phyloP scores from a whole-genome alignment of 139 green algal species.

The Micractinium conductrix region DNA sequence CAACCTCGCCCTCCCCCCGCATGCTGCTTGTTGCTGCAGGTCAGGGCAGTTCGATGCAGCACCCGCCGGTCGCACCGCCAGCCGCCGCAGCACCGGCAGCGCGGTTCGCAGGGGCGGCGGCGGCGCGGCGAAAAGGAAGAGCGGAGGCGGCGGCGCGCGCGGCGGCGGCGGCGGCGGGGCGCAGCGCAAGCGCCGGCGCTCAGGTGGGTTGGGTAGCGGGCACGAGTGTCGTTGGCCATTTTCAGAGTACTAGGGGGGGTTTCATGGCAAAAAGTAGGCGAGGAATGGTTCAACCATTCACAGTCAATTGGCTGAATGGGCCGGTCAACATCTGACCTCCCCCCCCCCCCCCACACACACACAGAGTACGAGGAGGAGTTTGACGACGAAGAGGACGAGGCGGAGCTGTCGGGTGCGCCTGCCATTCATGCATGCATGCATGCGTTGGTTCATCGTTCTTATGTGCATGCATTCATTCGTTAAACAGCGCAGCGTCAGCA shows the following conservation, averaged over 20 bases:
- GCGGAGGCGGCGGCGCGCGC: background rate
- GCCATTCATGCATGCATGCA: background rate
- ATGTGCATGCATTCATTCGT: background rate
- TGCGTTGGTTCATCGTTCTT: background rate
- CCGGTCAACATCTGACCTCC: too few relatives aligned
- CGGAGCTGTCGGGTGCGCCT: slow-evolving; percentile 16
- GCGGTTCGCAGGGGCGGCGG: background rate
- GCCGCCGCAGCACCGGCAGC: slow-evolving; percentile 4
- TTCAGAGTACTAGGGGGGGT: slow-evolving; percentile 29
- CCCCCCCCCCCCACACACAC: too few relatives aligned
- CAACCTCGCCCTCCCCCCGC: too few relatives aligned
- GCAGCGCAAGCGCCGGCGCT: slow-evolving; percentile 27
- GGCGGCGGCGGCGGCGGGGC: slow-evolving; percentile 11
- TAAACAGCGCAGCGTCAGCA: background rate
- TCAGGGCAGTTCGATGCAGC: background rate
- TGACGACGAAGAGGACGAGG: slow-evolving; percentile 18
- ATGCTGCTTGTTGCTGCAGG: background rate
- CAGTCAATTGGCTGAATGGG: too few relatives aligned
- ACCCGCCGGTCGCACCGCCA: background rate
- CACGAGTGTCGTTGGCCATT: too few relatives aligned
- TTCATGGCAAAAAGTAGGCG: slow-evolving; percentile 21
- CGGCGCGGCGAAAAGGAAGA: slow-evolving; percentile 13
- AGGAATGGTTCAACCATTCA: too few relatives aligned
- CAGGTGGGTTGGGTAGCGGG: slow-evolving; percentile 20
- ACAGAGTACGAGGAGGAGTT: slow-evolving; percentile 34